Conservation (phyloP, 805 yeast genomes). For the Danielia reshetovae region DNA sequence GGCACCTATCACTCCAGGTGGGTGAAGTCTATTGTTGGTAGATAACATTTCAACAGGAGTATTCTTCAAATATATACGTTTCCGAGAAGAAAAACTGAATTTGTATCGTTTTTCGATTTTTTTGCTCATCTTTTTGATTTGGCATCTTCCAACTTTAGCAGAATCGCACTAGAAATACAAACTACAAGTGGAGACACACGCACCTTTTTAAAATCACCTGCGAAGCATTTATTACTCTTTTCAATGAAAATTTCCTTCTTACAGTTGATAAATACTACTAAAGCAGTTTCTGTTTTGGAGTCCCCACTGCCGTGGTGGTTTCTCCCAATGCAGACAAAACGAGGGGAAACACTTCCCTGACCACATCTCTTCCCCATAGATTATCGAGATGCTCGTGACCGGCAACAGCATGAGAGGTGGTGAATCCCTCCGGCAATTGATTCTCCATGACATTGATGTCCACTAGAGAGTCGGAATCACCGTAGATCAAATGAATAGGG, state of each 20-base stretch:
- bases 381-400: conserved; percentile 89
- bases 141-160: too few species aligned
- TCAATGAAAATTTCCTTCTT: too few species aligned
- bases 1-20: too few species aligned
- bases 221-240: not conserved
- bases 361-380: conserved; percentile 76
- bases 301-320: not conserved
- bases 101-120: too few species aligned
- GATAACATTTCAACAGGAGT: too few species aligned
- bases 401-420: conserved; percentile 53
- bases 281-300: not conserved
- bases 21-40: too few species aligned
- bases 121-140: too few species aligned
- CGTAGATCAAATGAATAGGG: conserved; percentile 78
- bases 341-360: conserved; percentile 28
- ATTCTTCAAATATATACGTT: too few species aligned
- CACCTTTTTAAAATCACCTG: not conserved
- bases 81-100: too few species aligned
- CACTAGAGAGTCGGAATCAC: conserved; percentile 77
- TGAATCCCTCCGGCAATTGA: conserved; percentile 55
- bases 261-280: not conserved
- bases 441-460: conserved; percentile 71
- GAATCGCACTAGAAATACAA: too few species aligned
- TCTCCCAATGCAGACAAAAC: conserved; percentile 19
- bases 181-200: too few species aligned